These are phyloP conservation scores for Coemansia brasiliensis DNA, from an alignment of 192 early-diverging fungal genomes.

Conservation along the genomic window DNA sequence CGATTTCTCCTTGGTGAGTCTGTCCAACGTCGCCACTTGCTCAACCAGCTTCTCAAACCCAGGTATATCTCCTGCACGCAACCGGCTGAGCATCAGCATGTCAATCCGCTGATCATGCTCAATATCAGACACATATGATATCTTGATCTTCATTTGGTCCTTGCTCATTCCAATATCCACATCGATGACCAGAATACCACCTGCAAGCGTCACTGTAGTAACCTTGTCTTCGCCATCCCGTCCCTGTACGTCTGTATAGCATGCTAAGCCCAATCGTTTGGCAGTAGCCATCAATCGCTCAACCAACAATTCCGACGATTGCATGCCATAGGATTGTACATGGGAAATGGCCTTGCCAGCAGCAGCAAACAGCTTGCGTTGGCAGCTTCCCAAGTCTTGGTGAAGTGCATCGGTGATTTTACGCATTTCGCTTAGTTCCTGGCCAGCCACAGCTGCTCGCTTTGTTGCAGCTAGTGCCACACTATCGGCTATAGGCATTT, in stretches of 20 bases:
- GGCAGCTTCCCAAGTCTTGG: conserved; percentile 24
- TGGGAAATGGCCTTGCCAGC: conserved; percentile 30
- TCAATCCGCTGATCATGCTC: conserved; percentile 47
- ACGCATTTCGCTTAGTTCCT: conserved; percentile 44
- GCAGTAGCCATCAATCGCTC: conserved; percentile 32
- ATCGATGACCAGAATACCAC: conserved; percentile 45
- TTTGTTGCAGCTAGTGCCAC: conserved; percentile 9
- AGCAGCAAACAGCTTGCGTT: conserved; percentile 23
- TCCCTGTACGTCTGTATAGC: conserved; percentile 41
- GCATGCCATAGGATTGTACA: not conserved
- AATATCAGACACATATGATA: conserved; percentile 46
- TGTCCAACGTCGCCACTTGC: conserved; percentile 38
- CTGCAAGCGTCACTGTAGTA: conserved; percentile 50
- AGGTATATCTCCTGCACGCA: conserved; percentile 25
- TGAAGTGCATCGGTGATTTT: conserved; percentile 31
- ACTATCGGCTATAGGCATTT: not conserved
- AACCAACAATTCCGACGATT: conserved; percentile 15
- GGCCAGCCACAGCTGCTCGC: conserved; percentile 19
- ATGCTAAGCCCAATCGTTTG: conserved; percentile 33
- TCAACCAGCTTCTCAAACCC: conserved; percentile 41
- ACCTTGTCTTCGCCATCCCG: conserved; percentile 3
- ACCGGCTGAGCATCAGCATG: conserved; percentile 24
- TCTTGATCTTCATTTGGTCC: conserved; percentile 35
- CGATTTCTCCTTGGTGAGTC: conserved; percentile 23
- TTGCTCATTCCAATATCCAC: conserved; percentile 31